Base-by-base conservation (phyloP, 2,329 filamentous ascomycete genomes). In the Chrysoporthe austroafricana region DNA sequence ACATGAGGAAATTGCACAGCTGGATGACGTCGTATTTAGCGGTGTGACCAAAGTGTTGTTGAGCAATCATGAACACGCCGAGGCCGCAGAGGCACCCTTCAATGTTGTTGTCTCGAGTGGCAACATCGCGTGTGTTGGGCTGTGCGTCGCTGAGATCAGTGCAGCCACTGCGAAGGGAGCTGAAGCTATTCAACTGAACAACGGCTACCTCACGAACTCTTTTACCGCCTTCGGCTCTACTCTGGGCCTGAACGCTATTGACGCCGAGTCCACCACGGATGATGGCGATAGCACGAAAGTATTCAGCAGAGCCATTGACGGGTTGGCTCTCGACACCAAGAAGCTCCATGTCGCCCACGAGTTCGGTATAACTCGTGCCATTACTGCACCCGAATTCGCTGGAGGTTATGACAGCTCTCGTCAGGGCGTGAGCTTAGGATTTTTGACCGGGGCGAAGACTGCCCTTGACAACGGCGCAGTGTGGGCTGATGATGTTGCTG, bases 231-330 rank as follows among this genome's bases (percentile, higher is more conserved):
- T 90, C 42, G 88, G 85, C 1, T 85, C 87, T 4, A 79, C 79
- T 1, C 77, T 92, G 0, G 90, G 90, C 0, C 81, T 92, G 7
- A 85, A 85, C 70, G 88, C 87, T 64, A 91, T 92, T 64, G 84
- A 86, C 67, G 81, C 82, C 4, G 90, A 91, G 70, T 74, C 78
- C 8, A 78, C 79, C 58, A 86, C 83, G 0, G 85, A 86, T 70
- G 86, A 87, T 68, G 86, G 86, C 1, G 74, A 75, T 1, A 81
- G 78, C 66, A 76, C 77, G 0, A 75, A 80, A 0, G 74, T 79
- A 6, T 90, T 90, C 72, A 87, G 85, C 58, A 83, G 88, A 13
- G 89, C 84, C 8, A 77, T 87, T 4, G 86, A 89, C 71, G 86
- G 86, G 0, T 82, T 88, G 4, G 78, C 79, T 2, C 78, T 88